Base-by-base conservation (phyloP, 2,329 filamentous ascomycete species). In the Colletotrichum orchidophilum region DNA sequence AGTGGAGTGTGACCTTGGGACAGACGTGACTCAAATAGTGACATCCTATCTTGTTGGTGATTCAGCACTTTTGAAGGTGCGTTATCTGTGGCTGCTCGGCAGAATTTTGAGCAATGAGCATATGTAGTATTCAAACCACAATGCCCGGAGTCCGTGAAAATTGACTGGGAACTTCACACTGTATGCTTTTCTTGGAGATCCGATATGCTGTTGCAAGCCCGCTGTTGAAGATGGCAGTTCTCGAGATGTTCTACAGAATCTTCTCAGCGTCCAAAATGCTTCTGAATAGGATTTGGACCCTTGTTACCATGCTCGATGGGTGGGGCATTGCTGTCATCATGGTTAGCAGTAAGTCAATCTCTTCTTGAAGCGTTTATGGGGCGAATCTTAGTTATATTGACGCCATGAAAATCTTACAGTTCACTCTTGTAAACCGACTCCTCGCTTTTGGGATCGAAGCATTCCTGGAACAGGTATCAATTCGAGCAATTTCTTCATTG, bases 381-480 rank as follows among this genome's bases (percentile, higher is more conserved):
- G 31, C 5, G 11, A 2, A 6, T 3, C 11, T 39, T 4, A 0
- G 26, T 13, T 82, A 7, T 18, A 70, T 82, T 81, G 80, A 77
- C 52, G 80, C 80, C 8, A 71, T 82, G 18, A 77, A 81, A 50
- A 71, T 82, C 29, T 59, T 77, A 0, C 79, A 79, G 31, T 33
- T 33, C 11, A 8, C 31, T 33, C 31, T 33, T 33, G 31, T 33
- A 33, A 6, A 8, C 31, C 31, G 31, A 6, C 11, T 24, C 15
- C 53, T 13, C 54, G 31, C 15, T 35, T 57, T 8, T 57, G 62
- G 50, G 52, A 64, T 52, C 31, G 15, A 15, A 55, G 50, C 1
- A 57, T 64, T 24, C 52, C 52, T 21, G 52, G 62, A 5, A 64
- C 33, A 27, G 55, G 62, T 18, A 55, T 64, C 52, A 26, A 64